phyloP scores from a whole-genome alignment of 2,329 filamentous ascomycete genomes.

The Epicoccum nigrum region DNA sequence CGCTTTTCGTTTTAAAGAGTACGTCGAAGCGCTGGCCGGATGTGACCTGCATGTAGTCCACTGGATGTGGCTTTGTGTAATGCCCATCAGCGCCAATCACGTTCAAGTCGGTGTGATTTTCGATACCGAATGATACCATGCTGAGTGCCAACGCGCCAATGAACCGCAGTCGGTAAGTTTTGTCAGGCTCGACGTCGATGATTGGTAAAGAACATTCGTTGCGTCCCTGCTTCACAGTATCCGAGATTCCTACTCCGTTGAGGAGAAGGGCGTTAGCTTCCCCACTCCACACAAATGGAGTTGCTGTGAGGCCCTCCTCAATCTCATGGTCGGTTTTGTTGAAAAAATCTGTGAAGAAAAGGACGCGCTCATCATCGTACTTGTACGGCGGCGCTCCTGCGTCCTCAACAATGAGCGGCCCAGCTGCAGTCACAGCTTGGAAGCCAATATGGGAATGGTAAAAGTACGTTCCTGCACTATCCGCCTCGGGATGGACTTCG shows the following conservation, averaged over 20 bases:
- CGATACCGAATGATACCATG: conserved; percentile 61
- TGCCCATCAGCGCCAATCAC: conserved; percentile 65
- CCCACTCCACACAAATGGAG: conserved; percentile 64
- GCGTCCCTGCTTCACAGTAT: conserved; percentile 40
- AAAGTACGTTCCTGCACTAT: conserved; percentile 68
- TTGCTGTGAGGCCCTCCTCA: conserved; percentile 55
- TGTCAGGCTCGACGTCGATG: conserved; percentile 65
- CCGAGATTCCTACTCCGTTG: conserved; percentile 60
- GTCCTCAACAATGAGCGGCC: conserved; percentile 65
- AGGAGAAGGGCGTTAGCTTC: conserved; percentile 64
- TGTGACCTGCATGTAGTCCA: conserved; percentile 61
- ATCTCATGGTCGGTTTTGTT: conserved; percentile 60
- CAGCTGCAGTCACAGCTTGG: conserved; percentile 64
- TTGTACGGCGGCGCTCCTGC: conserved; percentile 56
- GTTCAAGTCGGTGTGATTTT: conserved; percentile 61
- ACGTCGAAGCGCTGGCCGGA: conserved; percentile 67
- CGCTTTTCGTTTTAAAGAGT: conserved; percentile 60
- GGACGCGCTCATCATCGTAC: conserved; percentile 66
- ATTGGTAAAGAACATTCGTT: conserved; percentile 55
- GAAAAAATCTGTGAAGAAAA: conserved; percentile 65
- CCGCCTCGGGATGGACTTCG: conserved; percentile 60
- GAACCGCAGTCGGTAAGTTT: conserved; percentile 67
- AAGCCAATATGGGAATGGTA: conserved; percentile 72
- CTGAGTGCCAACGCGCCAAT: conserved; percentile 64
- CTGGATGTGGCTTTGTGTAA: conserved; percentile 58